These are phyloP conservation scores for Tulasnella sp. DNA, from an alignment of 768 basidiomycete species.

Conservation along the genomic window DNA sequence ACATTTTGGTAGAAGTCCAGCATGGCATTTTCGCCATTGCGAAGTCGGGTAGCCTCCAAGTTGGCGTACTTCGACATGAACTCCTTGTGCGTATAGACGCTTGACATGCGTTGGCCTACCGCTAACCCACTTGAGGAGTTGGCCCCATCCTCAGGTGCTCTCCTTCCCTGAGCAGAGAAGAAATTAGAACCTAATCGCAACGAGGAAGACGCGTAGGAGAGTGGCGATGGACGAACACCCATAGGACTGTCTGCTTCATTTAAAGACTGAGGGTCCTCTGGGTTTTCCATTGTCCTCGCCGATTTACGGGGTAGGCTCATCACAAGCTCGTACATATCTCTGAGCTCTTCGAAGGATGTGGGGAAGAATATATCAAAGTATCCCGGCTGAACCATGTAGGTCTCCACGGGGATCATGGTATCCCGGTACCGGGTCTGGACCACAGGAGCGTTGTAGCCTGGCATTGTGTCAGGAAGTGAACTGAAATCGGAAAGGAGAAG, in stretches of 20 bases:
- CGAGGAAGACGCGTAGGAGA: slow-evolving; percentile 37
- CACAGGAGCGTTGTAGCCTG: slow-evolving; percentile 71
- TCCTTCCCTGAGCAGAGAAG: slow-evolving; percentile 47
- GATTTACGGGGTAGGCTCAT: slow-evolving; percentile 43
- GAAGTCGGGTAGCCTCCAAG: slow-evolving; percentile 50
- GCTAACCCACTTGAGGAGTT: slow-evolving; percentile 59
- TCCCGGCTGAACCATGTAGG: slow-evolving; percentile 83
- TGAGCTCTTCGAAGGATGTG: slow-evolving; percentile 68
- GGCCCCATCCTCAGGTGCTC: slow-evolving; percentile 49
- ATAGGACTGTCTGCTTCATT: slow-evolving; percentile 19
- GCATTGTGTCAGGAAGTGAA: slow-evolving; percentile 70
- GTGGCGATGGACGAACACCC: slow-evolving; percentile 37
- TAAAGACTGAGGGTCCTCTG: neutral
- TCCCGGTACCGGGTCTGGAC: slow-evolving; percentile 87
- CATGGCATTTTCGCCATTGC: slow-evolving; percentile 80
- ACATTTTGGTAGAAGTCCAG: slow-evolving; percentile 86
- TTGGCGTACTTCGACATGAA: slow-evolving; percentile 82
- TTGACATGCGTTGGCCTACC: slow-evolving; percentile 66
- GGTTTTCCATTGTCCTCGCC: slow-evolving; percentile 22
- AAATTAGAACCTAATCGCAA: slow-evolving; percentile 46
- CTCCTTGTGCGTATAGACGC: slow-evolving; percentile 76
- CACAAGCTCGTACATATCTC: slow-evolving; percentile 82
- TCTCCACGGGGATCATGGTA: slow-evolving; percentile 76
- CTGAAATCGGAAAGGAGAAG: slow-evolving; percentile 90
- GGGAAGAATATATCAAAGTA: slow-evolving; percentile 99